phyloP scores from a whole-genome alignment of 768 basidiomycete species.

The Tulasnella sp. region DNA sequence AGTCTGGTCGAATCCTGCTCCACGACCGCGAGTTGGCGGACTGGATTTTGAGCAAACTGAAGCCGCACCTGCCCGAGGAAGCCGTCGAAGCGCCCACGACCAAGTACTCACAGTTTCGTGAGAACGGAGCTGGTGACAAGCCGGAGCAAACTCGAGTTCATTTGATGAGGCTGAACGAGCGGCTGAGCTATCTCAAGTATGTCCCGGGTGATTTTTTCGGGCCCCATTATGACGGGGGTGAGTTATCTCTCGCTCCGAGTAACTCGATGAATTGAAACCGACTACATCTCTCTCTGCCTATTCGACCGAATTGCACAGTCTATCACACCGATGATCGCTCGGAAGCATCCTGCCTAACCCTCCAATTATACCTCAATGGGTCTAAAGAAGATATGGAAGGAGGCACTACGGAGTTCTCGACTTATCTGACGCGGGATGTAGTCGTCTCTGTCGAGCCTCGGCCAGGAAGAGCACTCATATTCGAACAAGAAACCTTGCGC shows the following conservation, averaged over 20 bases:
- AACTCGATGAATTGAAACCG: no score
- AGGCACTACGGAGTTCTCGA: slow-evolving; percentile 33
- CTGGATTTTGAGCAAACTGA: slow-evolving; percentile 31
- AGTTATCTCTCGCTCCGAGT: no score
- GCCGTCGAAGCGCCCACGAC: no score
- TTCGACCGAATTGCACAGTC: no score
- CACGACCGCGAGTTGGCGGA: slow-evolving; percentile 31
- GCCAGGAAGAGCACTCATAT: slow-evolving; percentile 31
- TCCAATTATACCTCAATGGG: slow-evolving; percentile 36
- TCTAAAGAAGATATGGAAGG: slow-evolving; percentile 28
- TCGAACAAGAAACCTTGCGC: slow-evolving; percentile 25
- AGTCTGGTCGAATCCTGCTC: slow-evolving; percentile 33
- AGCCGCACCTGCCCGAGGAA: slow-evolving; percentile 18
- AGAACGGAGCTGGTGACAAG: no score
- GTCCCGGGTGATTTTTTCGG: slow-evolving; percentile 33
- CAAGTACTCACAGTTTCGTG: neutral
- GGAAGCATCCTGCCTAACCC: slow-evolving; percentile 33
- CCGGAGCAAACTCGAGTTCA: neutral
- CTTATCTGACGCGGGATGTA: neutral
- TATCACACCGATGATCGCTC: slow-evolving; percentile 26
- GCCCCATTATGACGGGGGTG: slow-evolving; percentile 25
- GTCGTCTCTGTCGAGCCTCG: slow-evolving; percentile 31
- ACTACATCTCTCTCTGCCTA: no score
- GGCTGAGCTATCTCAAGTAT: slow-evolving; percentile 35
- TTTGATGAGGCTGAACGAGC: slow-evolving; percentile 28